phyloP scores from a whole-genome alignment of 352 stramenopile genomes.

The Phytophthora brassicae region DNA sequence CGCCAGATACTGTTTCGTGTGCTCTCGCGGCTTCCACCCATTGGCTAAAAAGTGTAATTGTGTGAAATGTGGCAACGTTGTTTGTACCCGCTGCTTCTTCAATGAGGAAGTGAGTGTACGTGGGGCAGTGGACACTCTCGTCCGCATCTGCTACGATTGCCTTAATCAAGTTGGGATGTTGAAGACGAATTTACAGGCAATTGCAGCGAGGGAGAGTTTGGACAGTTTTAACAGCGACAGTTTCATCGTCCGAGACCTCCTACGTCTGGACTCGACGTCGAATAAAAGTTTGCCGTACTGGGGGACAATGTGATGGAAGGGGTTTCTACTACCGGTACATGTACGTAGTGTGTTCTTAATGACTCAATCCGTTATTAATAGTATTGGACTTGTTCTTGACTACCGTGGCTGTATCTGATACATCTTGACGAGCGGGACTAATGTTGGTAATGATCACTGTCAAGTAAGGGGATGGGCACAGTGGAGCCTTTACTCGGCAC shows the following conservation, averaged over 20 bases:
- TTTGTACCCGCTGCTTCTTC: slow-evolving; percentile 29
- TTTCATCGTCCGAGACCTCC: slow-evolving; percentile 25
- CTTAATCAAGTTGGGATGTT: slow-evolving; percentile 24
- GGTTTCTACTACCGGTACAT: not conserved
- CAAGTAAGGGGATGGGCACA: too few relatives aligned
- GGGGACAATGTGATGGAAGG: not conserved
- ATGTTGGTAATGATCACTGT: too few relatives aligned
- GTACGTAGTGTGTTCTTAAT: not conserved
- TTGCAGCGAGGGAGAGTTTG: slow-evolving; percentile 21
- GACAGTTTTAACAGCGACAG: slow-evolving; percentile 25
- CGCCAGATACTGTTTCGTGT: slow-evolving; percentile 29
- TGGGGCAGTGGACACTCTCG: slow-evolving; percentile 31
- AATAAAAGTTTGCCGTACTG: not conserved
- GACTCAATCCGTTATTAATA: too few relatives aligned
- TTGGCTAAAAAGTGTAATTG: slow-evolving; percentile 38
- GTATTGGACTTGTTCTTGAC: too few relatives aligned
- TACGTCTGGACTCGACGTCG: slow-evolving; percentile 17
- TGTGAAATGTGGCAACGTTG: slow-evolving; percentile 28
- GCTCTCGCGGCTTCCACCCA: slow-evolving; percentile 24
- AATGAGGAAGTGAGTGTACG: slow-evolving; percentile 41
- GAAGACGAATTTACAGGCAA: slow-evolving; percentile 9
- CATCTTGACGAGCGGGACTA: too few relatives aligned
- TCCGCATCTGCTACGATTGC: slow-evolving; percentile 38
- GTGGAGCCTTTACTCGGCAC: too few relatives aligned
- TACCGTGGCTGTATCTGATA: too few relatives aligned